Percentiles rank a stretch among this genome's conserved stretches.
Conservation (phyloP, 1,284 basidiomycete genomes). For the Heterobasidion annosum region DNA sequence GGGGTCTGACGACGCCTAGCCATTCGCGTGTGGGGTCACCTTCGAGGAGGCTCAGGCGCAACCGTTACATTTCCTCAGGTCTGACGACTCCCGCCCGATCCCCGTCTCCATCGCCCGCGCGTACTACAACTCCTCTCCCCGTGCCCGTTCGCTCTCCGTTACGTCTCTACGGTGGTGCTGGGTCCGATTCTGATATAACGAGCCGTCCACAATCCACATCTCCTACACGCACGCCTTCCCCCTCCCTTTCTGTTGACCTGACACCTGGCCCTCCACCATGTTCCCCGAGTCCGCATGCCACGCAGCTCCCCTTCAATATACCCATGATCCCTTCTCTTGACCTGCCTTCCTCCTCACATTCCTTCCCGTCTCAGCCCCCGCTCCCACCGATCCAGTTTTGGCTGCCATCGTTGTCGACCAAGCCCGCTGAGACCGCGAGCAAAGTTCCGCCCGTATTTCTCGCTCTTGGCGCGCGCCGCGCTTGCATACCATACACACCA, state of each 20-base stretch:
- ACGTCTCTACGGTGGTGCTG: conserved; percentile 1
- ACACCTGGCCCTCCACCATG: neutral
- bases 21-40: conserved; percentile 7
- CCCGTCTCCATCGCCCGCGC: neutral
- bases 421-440: neutral
- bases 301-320: neutral
- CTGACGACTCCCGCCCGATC: conserved; percentile 1
- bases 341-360: neutral
- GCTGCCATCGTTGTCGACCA: conserved; percentile 8
- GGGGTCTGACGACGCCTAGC: conserved; percentile 11
- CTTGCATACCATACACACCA: conserved; percentile 13
- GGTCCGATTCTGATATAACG: neutral
- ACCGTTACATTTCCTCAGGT: neutral
- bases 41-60: neutral
- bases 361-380: conserved; percentile 1
- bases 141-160: neutral
- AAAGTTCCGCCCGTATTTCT: conserved; percentile 11
- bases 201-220: neutral
- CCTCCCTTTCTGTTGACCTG: neutral
- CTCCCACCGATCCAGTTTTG: conserved; percentile 13
- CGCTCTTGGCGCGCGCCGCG: conserved; percentile 12
- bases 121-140: neutral
- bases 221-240: neutral
- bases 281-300: neutral
- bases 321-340: neutral